Conservation (phyloP, 306 rosid species). For the Sophora flavescens region DNA sequence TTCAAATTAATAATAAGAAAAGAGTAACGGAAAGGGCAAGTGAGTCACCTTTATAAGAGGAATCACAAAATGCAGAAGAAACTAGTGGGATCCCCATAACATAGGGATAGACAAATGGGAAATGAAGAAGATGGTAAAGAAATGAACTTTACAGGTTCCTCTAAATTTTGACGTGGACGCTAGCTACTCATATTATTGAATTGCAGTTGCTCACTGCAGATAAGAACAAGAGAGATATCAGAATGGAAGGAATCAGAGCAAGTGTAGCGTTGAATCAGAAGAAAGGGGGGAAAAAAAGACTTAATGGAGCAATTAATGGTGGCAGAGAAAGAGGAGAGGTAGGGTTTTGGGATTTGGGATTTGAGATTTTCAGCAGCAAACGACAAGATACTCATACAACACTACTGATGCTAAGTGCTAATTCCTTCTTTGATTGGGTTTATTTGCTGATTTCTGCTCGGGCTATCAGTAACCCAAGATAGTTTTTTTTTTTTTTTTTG, state of each 20-base stretch:
- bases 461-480: too few species aligned
- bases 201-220: not conserved
- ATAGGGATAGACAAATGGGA: not conserved
- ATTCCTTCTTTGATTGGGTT: too few species aligned
- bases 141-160: not conserved
- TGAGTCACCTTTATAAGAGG: slow-evolving; percentile 61
- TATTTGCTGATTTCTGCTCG: too few species aligned
- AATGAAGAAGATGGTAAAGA: not conserved
- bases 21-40: slow-evolving; percentile 14
- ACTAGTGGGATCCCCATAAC: slow-evolving; percentile 50
- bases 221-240: not conserved
- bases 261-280: not conserved
- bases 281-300: not conserved
- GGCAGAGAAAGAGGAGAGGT: not conserved
- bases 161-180: not conserved
- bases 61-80: slow-evolving; percentile 56
- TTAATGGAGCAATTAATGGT: not conserved
- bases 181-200: not conserved
- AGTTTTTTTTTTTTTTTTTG: too few species aligned
- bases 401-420: too few species aligned
- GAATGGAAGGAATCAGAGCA: not conserved
- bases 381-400: too few species aligned
- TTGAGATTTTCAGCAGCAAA: too few species aligned
- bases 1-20: not conserved
- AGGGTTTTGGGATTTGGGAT: too few species aligned